Base-by-base conservation (phyloP, 192 early-diverging fungal genomes). In the Physocladia obscura region DNA sequence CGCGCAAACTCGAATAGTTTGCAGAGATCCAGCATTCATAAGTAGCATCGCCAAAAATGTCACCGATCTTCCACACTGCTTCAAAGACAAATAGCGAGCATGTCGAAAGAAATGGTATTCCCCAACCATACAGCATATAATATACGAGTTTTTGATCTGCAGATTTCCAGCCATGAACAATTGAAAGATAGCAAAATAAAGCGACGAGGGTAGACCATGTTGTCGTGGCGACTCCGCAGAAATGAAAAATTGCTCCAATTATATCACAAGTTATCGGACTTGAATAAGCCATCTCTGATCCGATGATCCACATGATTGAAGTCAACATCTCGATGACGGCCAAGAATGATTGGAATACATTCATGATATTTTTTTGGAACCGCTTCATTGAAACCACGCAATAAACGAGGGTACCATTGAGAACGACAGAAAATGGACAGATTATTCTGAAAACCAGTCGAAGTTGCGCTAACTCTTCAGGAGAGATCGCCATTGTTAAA, bases 11-110 rank as follows among this genome's bases (percentile, higher is more conserved):
- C 13, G 62, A 49, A 0, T 65, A 65, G 13, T 26, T 13, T 1
- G 40, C 13, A 11, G 49, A 49, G 11, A 65, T 52, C 62, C 62
- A 65, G 44, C 62, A 65, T 8, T 65, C 62, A 44, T 32, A 65
- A 49, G 32, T 65, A 6, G 49, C 44, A 34, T 65, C 49, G 5
- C 62, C 62, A 8, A 62, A 26, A 6, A 65, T 29, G 35, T 49
- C 6, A 5, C 30, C 29, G 27, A 6, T 17, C 19, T 52, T 1
- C 24, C 26, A 22, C n/a, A n/a, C n/a, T 24, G 24, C 5, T 52
- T 51, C 48, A 5, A 31, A 13, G n/a, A 51, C 11, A 29, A 65
- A 65, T 32, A 32, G 11, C 6, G n/a, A 29, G 24, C 1, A 15
- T n/a, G 31, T 17, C n/a, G 5, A 31, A 2, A 34, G 19, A 27